Evolutionary conservation across 768 basidiomycete genomes (phyloP), one percentile per base, ranked within the genome.

Genomic region (Bullera alba): DNA sequence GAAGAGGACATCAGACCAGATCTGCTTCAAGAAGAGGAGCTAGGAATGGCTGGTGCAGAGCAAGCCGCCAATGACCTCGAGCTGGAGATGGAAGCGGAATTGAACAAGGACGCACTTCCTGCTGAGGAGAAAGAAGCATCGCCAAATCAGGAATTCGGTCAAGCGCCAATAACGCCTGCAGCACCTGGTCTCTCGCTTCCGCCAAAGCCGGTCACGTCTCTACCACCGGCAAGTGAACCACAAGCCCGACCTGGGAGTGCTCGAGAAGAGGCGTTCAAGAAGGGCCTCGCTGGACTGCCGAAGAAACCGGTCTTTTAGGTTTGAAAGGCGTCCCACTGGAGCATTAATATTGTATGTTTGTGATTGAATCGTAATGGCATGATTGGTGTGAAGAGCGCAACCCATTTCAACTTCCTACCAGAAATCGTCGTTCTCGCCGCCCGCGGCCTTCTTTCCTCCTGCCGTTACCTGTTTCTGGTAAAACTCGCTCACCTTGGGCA

Each of bases 381-480:
- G 32, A 34, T 14, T 22, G 38, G 38, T 22, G 12, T 10, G 21
- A 14, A 19, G 38, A 39, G 12, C 12, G 19, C 12, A 34, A 8
- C n/a, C 10, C n/a, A n/a, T 34, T 34, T 8, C n/a, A 34, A n/a
- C 8, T 34, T 34, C 32, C 25, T 36, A 74, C 60, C 73, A 75
- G 52, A 74, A 75, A 16, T 79, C 84, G 3, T 78, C 83, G 15
- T 79, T 79, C 12, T 54, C 67, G 3, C 60, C 68, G 0, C 59
- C 68, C 35, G 75, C 77, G 57, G 80, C 81, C 75, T 85, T 86
- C 70, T 81, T 84, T 45, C 82, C 79, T 10, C 78, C 80, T 42
- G 89, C 84, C 30, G 92, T 79, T 15, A 81, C 83, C 71, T 96
- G 91, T 49, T 82, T 78, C 71, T 86, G 81, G 71, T 93, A 96